Base-by-base conservation (phyloP, 345 rosid species). In the Aquilaria yunnanensis region DNA sequence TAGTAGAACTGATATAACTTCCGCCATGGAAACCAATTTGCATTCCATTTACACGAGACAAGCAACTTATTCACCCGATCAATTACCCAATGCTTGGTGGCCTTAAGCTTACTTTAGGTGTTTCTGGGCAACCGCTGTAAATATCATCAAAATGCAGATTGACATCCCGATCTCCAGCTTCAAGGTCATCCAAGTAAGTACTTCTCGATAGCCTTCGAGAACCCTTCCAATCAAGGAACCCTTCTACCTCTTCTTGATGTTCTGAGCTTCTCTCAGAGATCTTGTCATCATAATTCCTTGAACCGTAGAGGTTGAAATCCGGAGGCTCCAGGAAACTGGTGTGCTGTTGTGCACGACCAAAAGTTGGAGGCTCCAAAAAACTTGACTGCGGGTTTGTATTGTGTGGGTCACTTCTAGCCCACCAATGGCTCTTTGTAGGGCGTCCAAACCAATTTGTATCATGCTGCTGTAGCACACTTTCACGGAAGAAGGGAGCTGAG, bases 291-390 rank as follows among this genome's bases (percentile, higher is more conserved):
- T 49, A 41, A 31, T 63, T 70, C 58, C 60, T 51, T 49, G 78
- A 37, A 6, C 47, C 30, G 47, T 60, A 58, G 12, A 3, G 75
- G 67, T 76, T 69, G 65, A 82, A 82, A 70, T 82, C 81, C 16
- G 90, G 85, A 52, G 89, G 89, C 68, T 84, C 89, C 2, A 81
- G 60, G 58, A 77, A 77, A 53, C 81, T 77, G 32, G 70, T 30
- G 12, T 77, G 66, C 9, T 70, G 64, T 57, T 63, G 75, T 47
- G 65, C 57, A 50, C 60, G 14, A 12, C 16, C 46, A 48, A 57
- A 66, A 37, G 41, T 92, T 4, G 97, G 96, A 52, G 98, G 98
- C 64, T 93, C 97, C 1, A 89, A 74, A 65, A 83, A 83, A 67
- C 87, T 68, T 33, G 81, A 34, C 33, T 74, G 70, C 1, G 79